Evolutionary conservation across 2,329 filamentous ascomycete genomes (phyloP).

Genomic region (Tympanopsis confertula): DNA sequence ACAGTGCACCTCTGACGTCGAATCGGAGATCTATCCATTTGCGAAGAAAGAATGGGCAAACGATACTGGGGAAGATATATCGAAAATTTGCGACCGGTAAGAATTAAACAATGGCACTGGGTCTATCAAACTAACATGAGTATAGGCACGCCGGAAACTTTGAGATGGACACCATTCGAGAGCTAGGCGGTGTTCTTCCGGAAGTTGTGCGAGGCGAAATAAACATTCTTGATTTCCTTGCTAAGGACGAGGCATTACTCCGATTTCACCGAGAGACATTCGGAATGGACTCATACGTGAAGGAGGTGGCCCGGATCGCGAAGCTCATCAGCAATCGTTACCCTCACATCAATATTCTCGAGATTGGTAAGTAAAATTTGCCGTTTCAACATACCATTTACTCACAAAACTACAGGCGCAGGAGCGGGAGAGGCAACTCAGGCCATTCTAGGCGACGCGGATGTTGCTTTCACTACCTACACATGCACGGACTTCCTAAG

Average conservation of each 20-base stretch:
- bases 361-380: constrained; percentile 9
- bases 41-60: constrained; percentile 4
- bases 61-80: constrained; percentile 3
- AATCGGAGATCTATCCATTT: constrained; percentile 7
- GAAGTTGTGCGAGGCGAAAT: constrained; percentile 17
- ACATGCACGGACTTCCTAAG: constrained; percentile 31
- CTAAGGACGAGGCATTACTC: constrained; percentile 18
- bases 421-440: constrained; percentile 29
- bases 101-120: no score
- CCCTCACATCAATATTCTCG: constrained; percentile 28
- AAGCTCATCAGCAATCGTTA: constrained; percentile 23
- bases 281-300: constrained; percentile 10
- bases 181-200: constrained; percentile 19
- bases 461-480: constrained; percentile 20
- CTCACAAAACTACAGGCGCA: constrained; percentile 19
- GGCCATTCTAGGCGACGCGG: constrained; percentile 17
- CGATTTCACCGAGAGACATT: constrained; percentile 17
- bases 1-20: constrained; percentile 3
- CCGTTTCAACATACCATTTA: constrained; percentile 3
- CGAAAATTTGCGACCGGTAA: constrained; percentile 4
- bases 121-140: no score
- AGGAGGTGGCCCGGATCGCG: constrained; percentile 13
- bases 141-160: constrained; percentile 6
- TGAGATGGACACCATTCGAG: constrained; percentile 14
- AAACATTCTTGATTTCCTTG: constrained; percentile 23